Percentiles rank a stretch among this genome's conserved stretches.
Conservation (phyloP, 208 protist species). For the Trichomonas tenax region DNA sequence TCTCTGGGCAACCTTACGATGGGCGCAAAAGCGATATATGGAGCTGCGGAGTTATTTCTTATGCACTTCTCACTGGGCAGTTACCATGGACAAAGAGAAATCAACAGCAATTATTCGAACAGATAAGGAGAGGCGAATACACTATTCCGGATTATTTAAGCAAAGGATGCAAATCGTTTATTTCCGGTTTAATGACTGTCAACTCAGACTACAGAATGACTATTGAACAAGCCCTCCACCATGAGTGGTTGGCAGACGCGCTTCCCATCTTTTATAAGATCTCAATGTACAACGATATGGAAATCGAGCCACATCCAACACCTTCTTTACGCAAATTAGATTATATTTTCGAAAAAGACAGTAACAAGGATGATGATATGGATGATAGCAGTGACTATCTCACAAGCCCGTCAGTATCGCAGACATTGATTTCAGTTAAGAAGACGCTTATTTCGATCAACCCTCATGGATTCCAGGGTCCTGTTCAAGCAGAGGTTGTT, state of each 20-base stretch:
- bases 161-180: background rate
- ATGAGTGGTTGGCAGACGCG: background rate
- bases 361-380: too few relatives aligned
- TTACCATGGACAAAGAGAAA: conserved; percentile 4
- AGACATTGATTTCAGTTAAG: too few relatives aligned
- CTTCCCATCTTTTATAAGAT: too few relatives aligned
- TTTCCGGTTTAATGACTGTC: background rate
- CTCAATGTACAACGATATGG: too few relatives aligned
- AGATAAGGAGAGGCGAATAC: conserved; percentile 1
- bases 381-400: too few relatives aligned
- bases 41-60: background rate
- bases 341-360: too few relatives aligned
- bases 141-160: background rate
- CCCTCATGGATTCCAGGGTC: too few relatives aligned
- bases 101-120: background rate
- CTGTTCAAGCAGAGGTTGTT: too few relatives aligned
- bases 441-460: too few relatives aligned
- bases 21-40: conserved; percentile 12
- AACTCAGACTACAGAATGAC: background rate
- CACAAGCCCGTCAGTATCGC: too few relatives aligned
- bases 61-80: background rate
- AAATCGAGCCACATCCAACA: too few relatives aligned
- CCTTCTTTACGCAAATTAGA: too few relatives aligned
- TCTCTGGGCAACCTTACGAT: background rate
- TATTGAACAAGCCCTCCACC: background rate